Evolutionary conservation across 371 early-diverging fungal species (phyloP), one percentile per base, ranked within the genome.

Genomic region (Syncephalastrum racemosum): DNA sequence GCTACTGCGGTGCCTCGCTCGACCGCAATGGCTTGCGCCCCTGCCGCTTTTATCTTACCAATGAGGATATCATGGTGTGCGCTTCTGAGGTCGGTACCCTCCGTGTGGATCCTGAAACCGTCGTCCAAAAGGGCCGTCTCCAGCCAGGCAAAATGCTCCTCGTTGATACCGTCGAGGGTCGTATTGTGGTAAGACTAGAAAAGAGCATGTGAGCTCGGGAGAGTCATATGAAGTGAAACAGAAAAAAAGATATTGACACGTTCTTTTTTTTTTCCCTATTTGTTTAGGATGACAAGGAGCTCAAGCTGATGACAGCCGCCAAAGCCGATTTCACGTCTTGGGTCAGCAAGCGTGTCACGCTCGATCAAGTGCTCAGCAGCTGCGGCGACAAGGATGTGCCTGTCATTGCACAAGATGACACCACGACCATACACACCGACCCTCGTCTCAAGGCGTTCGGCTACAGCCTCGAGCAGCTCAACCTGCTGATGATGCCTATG

Each of bases 1-100:
- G 97, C 53, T 95, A 90, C 75, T 92, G 94, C 67, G 98, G 97
- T 68, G 97, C 97, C 15, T 88, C 85, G 15, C 76, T 98, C 40
- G 98, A 98, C 80, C 90, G 97, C 64, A 97, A 97, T 70, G 98
- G 98, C 51, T 79, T 98, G 46, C 88, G 97, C 56, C 98, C 98
- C 10, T 97, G 97, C 71, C 91, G 98, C 54, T 97, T 85, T 85
- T 96, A 96, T 67, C 76, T 95, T 55, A 95, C 95, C 6, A 75
- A 83, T 15, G 92, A 92, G 58, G 95, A 93, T 67, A 81, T 88
- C 52, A 98, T 98, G 96, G 91, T 98, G 62, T 95, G 95, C 68
- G 98, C 95, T 15, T 93, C 94, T 16, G 98, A 98, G 73, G 97
- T 96, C 15, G 97, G 97, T 43, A 92, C 95, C 19, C 81, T 95